phyloP scores from a whole-genome alignment of 805 yeast species.

The Saturnispora dispora region DNA sequence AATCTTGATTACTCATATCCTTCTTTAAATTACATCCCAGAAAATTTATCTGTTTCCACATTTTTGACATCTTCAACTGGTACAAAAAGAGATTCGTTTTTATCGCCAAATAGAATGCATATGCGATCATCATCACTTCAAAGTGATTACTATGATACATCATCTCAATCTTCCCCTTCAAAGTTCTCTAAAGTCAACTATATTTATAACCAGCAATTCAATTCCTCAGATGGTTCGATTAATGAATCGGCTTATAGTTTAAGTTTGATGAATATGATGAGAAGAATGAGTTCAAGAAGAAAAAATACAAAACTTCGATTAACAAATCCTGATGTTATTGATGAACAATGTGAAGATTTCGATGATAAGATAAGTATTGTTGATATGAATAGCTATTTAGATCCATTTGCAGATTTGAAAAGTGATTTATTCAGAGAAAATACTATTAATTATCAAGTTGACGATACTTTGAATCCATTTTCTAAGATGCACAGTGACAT shows the following conservation, averaged over 20 bases:
- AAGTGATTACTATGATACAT: constrained; percentile 3
- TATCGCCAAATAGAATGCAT: not conserved
- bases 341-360: not conserved
- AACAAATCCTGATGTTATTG: constrained; percentile 45
- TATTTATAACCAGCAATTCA: not conserved
- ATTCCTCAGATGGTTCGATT: constrained; percentile 6
- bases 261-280: constrained; percentile 3
- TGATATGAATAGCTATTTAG: constrained; percentile 1
- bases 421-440: not conserved
- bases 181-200: not conserved
- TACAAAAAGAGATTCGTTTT: not conserved
- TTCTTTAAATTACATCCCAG: constrained; percentile 15
- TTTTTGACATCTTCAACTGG: constrained; percentile 9
- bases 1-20: constrained; percentile 9
- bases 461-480: constrained; percentile 2
- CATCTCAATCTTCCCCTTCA: not conserved
- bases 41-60: constrained; percentile 13
- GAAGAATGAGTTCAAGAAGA: constrained; percentile 39
- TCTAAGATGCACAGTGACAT: not conserved
- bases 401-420: not conserved
- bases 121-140: not conserved
- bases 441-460: not conserved
- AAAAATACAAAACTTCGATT: constrained; percentile 47
- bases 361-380: constrained; percentile 1
- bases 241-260: constrained; percentile 1